Base-by-base conservation (phyloP, 2,329 filamentous ascomycete species). In the Tetracladium maxilliforme region DNA sequence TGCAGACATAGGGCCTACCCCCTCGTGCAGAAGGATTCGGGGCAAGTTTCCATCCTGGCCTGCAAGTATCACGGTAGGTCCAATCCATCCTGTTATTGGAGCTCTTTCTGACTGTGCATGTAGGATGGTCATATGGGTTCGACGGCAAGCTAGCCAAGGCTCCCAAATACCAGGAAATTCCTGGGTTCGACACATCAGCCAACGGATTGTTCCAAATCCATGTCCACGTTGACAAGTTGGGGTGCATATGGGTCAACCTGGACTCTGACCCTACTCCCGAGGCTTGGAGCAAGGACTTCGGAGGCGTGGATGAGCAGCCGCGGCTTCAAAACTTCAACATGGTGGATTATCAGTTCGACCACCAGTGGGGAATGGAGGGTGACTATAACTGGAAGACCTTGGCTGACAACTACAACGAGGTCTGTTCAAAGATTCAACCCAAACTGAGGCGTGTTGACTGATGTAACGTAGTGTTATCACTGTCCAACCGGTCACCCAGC, bases 401-500 rank as follows among this genome's bases (percentile, higher is more conserved):
- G 6, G 43, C 49, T 14, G 58, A 64, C 33, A 61, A 62, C 38
- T 63, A 57, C 43, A 62, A 64, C 37, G 58, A 25, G 7, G 23
- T 24, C 8, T 10, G 23, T 5, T 10, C n/a, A n/a, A n/a, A n/a
- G n/a, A n/a, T n/a, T n/a, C n/a, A n/a, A n/a, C n/a, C n/a, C n/a
- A n/a, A n/a, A n/a, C n/a, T n/a, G n/a, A n/a, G n/a, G n/a, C n/a
- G n/a, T n/a, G n/a, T n/a, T n/a, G n/a, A n/a, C n/a, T n/a, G 10
- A 3, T 16, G n/a, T 16, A 5, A 16, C 4, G 16, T 10, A 57
- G 28, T 58, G 54, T 41, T 64, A 63, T 37, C 60, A 64, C 40
- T 63, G 58, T 35, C 48, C 52, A 19, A 61, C 54, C 3, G 52
- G 55, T 2, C 58, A 62, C 30, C 59, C 59, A 1, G 48, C 56